Percentiles rank a stretch among this genome's conserved stretches.
These are phyloP conservation scores for Nitzschia putrida DNA, from an alignment of 108 stramenopile species.

Conservation along the genomic window DNA sequence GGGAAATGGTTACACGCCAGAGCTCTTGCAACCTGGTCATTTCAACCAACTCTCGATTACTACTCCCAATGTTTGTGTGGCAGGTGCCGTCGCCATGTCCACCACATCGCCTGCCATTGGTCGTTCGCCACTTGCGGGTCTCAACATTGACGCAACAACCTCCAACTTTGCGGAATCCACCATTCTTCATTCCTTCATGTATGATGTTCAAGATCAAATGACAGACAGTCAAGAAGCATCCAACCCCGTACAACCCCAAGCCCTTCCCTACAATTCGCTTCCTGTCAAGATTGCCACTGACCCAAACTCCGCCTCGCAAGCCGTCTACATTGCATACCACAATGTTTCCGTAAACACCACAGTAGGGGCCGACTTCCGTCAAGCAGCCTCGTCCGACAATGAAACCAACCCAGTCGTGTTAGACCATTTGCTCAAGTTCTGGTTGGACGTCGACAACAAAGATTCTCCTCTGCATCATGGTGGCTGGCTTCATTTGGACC, in stretches of 20 bases:
- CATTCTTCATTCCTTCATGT: not conserved
- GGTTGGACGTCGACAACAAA: not conserved
- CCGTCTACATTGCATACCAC: not conserved
- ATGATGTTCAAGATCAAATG: not conserved
- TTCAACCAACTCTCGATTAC: not conserved
- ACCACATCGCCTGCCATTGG: not conserved
- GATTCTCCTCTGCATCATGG: not conserved
- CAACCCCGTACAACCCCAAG: not conserved
- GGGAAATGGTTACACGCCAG: not conserved
- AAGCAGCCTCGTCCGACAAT: not conserved
- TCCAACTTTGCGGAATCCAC: not conserved
- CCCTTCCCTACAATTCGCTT: not conserved
- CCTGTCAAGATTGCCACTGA: not conserved
- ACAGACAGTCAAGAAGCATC: not conserved
- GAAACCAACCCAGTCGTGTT: not conserved
- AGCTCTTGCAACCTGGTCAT: conserved; percentile 1
- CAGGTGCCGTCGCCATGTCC: not conserved
- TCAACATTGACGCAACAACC: not conserved
- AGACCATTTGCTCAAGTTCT: not conserved
- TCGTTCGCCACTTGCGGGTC: not conserved
- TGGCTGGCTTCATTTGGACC: not conserved
- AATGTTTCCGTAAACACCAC: not conserved
- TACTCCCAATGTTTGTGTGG: conserved; percentile 2
- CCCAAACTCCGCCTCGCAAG: not conserved
- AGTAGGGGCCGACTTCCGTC: not conserved